Conservation (phyloP, 768 basidiomycete genomes). For the Tricholoma sp. region DNA sequence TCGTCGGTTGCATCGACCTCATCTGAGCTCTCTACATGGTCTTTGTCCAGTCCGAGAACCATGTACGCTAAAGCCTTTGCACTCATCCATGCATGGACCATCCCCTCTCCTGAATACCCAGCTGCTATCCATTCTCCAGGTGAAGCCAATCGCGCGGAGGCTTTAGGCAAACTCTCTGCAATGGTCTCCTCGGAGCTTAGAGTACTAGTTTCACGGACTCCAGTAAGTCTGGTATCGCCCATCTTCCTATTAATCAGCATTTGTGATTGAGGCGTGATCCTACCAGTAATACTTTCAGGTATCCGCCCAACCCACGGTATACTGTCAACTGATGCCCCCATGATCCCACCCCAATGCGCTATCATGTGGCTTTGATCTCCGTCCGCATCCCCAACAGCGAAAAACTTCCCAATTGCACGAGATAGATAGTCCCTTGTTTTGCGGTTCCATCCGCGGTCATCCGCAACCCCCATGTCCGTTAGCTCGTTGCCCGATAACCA, state of each 20-base stretch:
- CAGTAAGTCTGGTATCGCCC: not conserved
- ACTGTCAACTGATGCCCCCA: slow-evolving; percentile 56
- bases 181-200: not conserved
- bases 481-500: slow-evolving; percentile 35
- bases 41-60: slow-evolving; percentile 40
- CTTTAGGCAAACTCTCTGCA: not conserved
- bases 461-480: slow-evolving; percentile 32
- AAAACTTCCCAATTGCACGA: slow-evolving; percentile 47
- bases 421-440: slow-evolving; percentile 25
- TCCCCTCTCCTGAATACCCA: slow-evolving; percentile 69
- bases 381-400: slow-evolving; percentile 27
- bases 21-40: not conserved
- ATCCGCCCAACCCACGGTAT: slow-evolving; percentile 70
- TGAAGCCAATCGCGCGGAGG: slow-evolving; percentile 15
- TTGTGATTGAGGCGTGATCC: slow-evolving; percentile 19
- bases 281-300: slow-evolving; percentile 42
- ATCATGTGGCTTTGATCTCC: slow-evolving; percentile 45
- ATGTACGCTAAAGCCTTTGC: slow-evolving; percentile 54
- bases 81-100: slow-evolving; percentile 66
- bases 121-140: slow-evolving; percentile 71
- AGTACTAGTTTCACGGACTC: not conserved
- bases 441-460: slow-evolving; percentile 30
- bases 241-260: not conserved
- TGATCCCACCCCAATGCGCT: slow-evolving; percentile 58
- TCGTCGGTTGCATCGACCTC: slow-evolving; percentile 6